Conservation (phyloP, 2,329 filamentous ascomycete species). For the Westerdykella ornata region DNA sequence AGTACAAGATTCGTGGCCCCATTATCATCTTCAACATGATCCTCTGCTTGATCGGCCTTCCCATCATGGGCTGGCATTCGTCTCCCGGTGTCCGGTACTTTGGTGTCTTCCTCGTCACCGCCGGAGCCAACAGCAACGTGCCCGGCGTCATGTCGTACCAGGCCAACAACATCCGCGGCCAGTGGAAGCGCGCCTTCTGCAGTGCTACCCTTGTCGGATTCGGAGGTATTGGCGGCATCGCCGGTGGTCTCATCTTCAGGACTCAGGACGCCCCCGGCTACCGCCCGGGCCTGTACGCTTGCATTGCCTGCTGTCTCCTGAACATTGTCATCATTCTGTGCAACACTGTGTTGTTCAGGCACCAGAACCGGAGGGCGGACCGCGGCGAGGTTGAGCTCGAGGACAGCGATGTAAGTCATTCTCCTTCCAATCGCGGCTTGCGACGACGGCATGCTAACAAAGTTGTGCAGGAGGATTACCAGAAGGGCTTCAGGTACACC, state of each 20-base stretch:
- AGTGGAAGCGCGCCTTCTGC: slow-evolving; percentile 81
- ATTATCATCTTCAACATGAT: slow-evolving; percentile 60
- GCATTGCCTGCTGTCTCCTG: slow-evolving; percentile 35
- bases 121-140: slow-evolving; percentile 70
- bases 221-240: slow-evolving; percentile 72
- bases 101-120: slow-evolving; percentile 68
- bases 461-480: slow-evolving; percentile 20
- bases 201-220: slow-evolving; percentile 69
- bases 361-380: slow-evolving; percentile 35
- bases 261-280: slow-evolving; percentile 36
- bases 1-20: slow-evolving; percentile 58
- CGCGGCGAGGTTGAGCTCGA: slow-evolving; percentile 40
- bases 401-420: slow-evolving; percentile 29
- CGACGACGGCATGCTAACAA: slow-evolving; percentile 9
- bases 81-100: slow-evolving; percentile 58
- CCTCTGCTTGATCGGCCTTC: slow-evolving; percentile 60
- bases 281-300: slow-evolving; percentile 34
- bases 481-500: slow-evolving; percentile 34
- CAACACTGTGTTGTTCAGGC: slow-evolving; percentile 28
- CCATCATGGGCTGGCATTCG: slow-evolving; percentile 63
- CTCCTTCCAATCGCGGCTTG: background rate
- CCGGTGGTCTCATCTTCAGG: slow-evolving; percentile 64
- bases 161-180: slow-evolving; percentile 79
- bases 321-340: slow-evolving; percentile 31
- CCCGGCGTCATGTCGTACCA: slow-evolving; percentile 72